Base-by-base conservation (phyloP, 768 basidiomycete genomes). In the Stropharia rugosoannulata region DNA sequence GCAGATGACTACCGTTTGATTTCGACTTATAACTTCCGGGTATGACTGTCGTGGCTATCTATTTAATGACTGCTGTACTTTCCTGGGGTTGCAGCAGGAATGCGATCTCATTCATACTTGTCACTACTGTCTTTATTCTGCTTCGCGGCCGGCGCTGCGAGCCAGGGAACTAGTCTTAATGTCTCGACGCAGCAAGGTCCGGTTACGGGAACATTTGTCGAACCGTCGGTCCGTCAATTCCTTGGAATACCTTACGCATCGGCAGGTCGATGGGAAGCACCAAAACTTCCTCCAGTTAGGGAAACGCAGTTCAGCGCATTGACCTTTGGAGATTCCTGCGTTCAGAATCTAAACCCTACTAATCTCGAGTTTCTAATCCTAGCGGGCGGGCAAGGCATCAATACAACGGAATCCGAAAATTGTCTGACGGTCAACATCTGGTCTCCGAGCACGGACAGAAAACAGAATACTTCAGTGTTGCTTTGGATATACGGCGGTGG, bases 341-440 rank as follows among this genome's bases (percentile, higher is more conserved):
- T 62, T 2, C 72, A 74, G 56, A 47, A 49, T 2, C 36, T 70
- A 10, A 52, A 38, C 16, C 55, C 63, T 6, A 43, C 47, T 19
- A 59, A 56, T 43, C 45, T 64, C 5, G 66, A 68, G 51, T 68
- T 71, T 46, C 55, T 68, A 27, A 56, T 56, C 32, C 59, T 71
- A 18, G 12, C 18, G 15, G 60, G 59, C 19, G 65, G 57, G 9
- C 58, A 62, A 9, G 61, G 68, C 4, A 61, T 66, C 41, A 62
- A 71, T 13, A 61, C 67, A 0, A 69, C 71, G 7, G 11, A 41
- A 47, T 67, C 69, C 5, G 76, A 77, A 52, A 49, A 70, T 36
- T 77, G 76, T 49, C 45, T 74, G 43, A 72, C 58, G 7, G 60
- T 74, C 49, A 77, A 76, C 53, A 63, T 77, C 10, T 77, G 74